Percentiles rank a stretch among this genome's conserved stretches.
Evolutionary conservation across 192 early-diverging fungal genomes (phyloP).

Genomic region (Chytriomyces sp.): DNA sequence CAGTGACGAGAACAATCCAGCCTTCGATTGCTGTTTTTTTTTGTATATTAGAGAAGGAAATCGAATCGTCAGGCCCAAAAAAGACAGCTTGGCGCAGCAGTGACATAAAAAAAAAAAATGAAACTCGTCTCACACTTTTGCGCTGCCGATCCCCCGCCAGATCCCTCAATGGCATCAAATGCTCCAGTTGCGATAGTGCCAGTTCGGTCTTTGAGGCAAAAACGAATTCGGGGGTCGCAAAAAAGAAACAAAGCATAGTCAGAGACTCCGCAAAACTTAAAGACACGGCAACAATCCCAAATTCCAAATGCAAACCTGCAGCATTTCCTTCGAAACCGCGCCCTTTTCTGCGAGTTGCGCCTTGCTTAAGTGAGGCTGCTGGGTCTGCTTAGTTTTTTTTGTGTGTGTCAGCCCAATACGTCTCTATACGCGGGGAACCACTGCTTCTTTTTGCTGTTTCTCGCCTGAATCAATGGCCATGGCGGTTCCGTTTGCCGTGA

Average conservation of each 20-base stretch:
- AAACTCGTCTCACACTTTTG: constrained; percentile 51
- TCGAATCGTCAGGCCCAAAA: too few relatives aligned
- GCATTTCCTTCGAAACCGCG: constrained; percentile 49
- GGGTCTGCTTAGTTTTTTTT: constrained; percentile 24
- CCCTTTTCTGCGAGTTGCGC: constrained; percentile 49
- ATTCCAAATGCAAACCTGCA: background rate
- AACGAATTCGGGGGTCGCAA: background rate
- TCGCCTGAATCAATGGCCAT: constrained; percentile 27
- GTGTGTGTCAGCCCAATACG: background rate
- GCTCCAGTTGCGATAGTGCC: constrained; percentile 15
- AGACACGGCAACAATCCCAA: background rate
- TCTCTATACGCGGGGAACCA: background rate
- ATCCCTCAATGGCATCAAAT: constrained; percentile 49
- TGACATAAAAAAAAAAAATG: background rate
- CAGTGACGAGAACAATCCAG: constrained; percentile 93
- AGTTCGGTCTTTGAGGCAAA: background rate
- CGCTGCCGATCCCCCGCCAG: constrained; percentile 35
- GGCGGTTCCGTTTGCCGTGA: constrained; percentile 39
- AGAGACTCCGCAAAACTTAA: background rate
- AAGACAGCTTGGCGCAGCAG: background rate
- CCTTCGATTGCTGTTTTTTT: constrained; percentile 75
- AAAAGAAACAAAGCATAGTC: background rate
- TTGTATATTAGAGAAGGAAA: background rate
- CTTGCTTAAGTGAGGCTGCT: constrained; percentile 33
- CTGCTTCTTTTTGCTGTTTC: background rate